phyloP scores from a whole-genome alignment of 75 land plant genomes.

The Cupressus sempervirens region DNA sequence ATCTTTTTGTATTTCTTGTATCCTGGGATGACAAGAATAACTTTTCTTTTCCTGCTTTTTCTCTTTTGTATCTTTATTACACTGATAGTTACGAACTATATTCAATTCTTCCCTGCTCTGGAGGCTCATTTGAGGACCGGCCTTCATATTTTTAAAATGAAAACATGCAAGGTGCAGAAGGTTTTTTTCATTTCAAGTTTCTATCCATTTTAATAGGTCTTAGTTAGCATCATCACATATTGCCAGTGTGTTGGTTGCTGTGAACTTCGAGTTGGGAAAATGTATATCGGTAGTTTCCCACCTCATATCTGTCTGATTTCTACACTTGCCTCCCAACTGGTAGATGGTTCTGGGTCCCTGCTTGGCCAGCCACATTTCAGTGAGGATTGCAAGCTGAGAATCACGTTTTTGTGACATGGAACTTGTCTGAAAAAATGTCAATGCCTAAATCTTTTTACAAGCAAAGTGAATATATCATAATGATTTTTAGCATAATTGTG shows the following conservation, averaged over 20 bases:
- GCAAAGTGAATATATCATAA: no score
- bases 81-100: neutral
- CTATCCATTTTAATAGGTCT: neutral
- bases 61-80: neutral
- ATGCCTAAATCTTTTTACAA: no score
- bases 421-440: no score
- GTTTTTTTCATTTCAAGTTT: neutral
- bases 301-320: no score
- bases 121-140: neutral
- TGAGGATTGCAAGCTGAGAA: no score
- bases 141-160: neutral
- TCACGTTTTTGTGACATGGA: neutral
- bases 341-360: no score
- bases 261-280: no score
- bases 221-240: neutral
- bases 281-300: neutral
- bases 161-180: neutral
- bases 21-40: no score
- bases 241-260: neutral
- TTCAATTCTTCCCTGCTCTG: neutral
- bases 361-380: no score
- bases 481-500: neutral
- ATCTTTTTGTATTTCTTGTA: no score
- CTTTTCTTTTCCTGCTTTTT: neutral
- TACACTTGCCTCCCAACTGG: no score